Evolutionary conservation across 305 asterid species (phyloP).

Genomic region (Fraxinus baroniana): DNA sequence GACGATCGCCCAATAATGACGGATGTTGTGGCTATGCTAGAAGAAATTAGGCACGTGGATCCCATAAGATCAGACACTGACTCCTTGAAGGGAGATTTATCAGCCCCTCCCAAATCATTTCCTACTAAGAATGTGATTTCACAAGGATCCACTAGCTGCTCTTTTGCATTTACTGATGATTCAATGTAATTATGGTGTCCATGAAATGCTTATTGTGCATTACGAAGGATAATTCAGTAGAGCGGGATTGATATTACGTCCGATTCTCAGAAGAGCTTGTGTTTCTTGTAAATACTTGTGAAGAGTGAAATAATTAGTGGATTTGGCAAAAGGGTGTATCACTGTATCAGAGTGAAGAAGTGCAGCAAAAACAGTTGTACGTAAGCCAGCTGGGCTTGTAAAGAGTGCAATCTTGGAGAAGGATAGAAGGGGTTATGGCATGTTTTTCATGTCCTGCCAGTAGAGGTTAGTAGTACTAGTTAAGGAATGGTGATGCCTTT

Average conservation of each 20-base stretch:
- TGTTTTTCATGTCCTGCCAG: background rate
- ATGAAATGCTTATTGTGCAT: slow-evolving; percentile 26
- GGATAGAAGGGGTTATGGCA: background rate
- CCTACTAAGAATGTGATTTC: slow-evolving; percentile 41
- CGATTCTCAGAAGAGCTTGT: slow-evolving; percentile 18
- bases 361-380: background rate
- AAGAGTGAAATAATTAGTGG: slow-evolving; percentile 34
- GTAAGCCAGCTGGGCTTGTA: background rate
- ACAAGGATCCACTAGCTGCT: slow-evolving; percentile 82
- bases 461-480: background rate
- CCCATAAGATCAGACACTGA: slow-evolving; percentile 50
- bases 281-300: slow-evolving; percentile 32
- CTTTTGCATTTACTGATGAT: slow-evolving; percentile 82
- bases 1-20: slow-evolving; percentile 90
- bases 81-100: slow-evolving; percentile 41
- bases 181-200: slow-evolving; percentile 39
- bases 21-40: slow-evolving; percentile 92
- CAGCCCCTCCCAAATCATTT: slow-evolving; percentile 44
- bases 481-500: background rate
- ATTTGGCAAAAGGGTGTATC: background rate
- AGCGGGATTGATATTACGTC: slow-evolving; percentile 22
- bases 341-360: background rate
- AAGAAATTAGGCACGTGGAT: slow-evolving; percentile 69
- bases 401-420: slow-evolving; percentile 10
- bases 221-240: slow-evolving; percentile 30